Base-by-base conservation (phyloP, 2,329 filamentous ascomycete species). In the Raffaelea ambrosiae region DNA sequence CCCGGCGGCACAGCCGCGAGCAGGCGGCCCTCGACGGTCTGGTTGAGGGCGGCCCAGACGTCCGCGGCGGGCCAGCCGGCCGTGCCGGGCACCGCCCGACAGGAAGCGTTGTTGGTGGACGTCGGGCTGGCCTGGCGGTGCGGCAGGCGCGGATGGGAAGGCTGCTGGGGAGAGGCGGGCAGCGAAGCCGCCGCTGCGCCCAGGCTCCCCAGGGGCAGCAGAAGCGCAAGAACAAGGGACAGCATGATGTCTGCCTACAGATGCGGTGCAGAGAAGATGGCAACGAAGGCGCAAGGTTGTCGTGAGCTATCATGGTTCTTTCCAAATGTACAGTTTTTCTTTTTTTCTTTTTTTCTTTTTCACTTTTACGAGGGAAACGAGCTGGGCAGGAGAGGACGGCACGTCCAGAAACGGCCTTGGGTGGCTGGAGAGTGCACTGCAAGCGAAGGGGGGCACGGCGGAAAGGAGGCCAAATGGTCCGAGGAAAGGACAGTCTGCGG, bases 1-100 rank as follows among this genome's bases (percentile, higher is more conserved):
- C 40, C 51, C 2, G 48, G 36, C 5, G 47, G 51, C 7, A 35
- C 23, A 2, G 48, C 43, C 18, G 41, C 40, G 9, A 53, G 43
- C 21, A 53, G 48, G 9, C 47, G 46, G n/a, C 51, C 51, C 10
- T 46, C 35, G 4, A 53, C 44, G 4, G 48, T 49, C 8, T 5
- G 11, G 42, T 53, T 53, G 16, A 53, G 41, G 3, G 43, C 26
- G 13, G n/a, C n/a, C 51, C 51, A 53, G 5, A 40, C 5, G 18
- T 40, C 33, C 1, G 36, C 8, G 3, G 43, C 39, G 2, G 51
- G 51, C 51, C 49, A 53, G 23, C 38, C 20, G 11, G 14, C 19
- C 8, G 35, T 33, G 3, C 48, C 49, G 9, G 48, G 48, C 2
- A 49, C 39, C 9, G 47, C 38, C 3, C 47, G 47, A 11, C 47